Conservation (phyloP, 345 rosid genomes). For the Lepidium africanum region DNA sequence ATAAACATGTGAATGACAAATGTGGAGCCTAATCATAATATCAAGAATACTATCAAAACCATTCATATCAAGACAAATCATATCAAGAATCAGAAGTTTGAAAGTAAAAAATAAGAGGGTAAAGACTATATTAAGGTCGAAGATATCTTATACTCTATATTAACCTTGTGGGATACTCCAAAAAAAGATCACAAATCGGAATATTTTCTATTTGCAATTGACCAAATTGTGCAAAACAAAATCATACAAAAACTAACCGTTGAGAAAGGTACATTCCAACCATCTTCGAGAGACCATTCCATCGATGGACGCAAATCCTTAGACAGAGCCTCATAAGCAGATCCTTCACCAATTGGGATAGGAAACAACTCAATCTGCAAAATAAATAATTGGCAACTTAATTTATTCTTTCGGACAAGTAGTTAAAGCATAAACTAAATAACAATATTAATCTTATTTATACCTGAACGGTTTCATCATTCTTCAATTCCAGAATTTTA, state of each 20-base stretch:
- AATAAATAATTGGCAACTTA: neutral
- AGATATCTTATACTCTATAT: neutral
- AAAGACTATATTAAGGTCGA: neutral
- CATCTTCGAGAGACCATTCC: slow-evolving; percentile 15
- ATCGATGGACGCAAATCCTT: slow-evolving; percentile 17
- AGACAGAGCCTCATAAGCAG: neutral
- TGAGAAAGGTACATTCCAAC: slow-evolving; percentile 18
- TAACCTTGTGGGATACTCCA: neutral
- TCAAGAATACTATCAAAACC: neutral
- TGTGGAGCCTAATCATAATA: neutral
- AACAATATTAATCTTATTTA: neutral
- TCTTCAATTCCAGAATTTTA: neutral
- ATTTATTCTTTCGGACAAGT: neutral
- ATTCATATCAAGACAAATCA: neutral
- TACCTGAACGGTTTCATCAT: neutral
- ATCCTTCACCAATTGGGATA: slow-evolving; percentile 17
- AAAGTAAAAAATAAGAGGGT: neutral
- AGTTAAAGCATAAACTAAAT: neutral
- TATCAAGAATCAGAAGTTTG: neutral
- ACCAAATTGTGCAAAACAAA: neutral
- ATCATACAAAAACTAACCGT: neutral
- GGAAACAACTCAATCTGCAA: slow-evolving; percentile 19
- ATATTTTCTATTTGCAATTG: no score
- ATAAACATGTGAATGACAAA: neutral
- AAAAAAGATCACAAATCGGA: no score